Conservation (phyloP, 1,284 basidiomycete genomes). For the Trametes hirsuta region DNA sequence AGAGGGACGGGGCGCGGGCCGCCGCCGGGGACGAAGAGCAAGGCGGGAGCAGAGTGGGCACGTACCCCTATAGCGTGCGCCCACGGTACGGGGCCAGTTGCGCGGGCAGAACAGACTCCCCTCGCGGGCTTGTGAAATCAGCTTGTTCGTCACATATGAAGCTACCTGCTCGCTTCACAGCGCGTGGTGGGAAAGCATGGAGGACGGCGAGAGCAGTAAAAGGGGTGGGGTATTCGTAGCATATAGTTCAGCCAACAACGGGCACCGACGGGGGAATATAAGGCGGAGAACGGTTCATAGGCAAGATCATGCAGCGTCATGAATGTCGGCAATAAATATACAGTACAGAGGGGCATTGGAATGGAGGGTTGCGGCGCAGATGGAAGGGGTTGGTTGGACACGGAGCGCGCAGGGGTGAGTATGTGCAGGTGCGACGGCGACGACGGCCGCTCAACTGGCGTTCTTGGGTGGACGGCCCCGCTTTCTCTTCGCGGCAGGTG, state of each 20-base stretch:
- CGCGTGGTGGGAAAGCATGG: conserved; percentile 22
- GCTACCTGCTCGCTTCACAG: conserved; percentile 14
- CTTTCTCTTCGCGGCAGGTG: conserved; percentile 58
- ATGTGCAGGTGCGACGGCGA: conserved; percentile 8
- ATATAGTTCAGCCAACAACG: conserved; percentile 19
- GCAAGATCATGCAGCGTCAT: conserved; percentile 19
- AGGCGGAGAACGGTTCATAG: conserved; percentile 15
- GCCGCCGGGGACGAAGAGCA: conserved; percentile 6
- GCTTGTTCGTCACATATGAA: conserved; percentile 11
- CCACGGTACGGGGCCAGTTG: conserved; percentile 25
- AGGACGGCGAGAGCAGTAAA: conserved; percentile 12
- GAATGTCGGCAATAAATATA: conserved; percentile 20
- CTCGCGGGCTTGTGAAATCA: conserved; percentile 14
- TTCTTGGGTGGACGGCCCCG: conserved; percentile 73
- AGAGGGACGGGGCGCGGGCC: conserved; percentile 8
- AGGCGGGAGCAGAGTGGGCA: conserved; percentile 17
- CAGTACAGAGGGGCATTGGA: conserved; percentile 15
- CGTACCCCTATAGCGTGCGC: conserved; percentile 11
- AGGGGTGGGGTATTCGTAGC: conserved; percentile 11
- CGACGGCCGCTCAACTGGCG: conserved; percentile 24
- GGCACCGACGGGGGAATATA: conserved; percentile 1
- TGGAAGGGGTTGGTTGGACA: background rate
- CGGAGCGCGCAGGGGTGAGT: background rate
- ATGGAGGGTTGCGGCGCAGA: background rate
- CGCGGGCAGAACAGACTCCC: conserved; percentile 4